Evolutionary conservation across 2,329 filamentous ascomycete species (phyloP), one percentile per base, ranked within the genome.

Genomic region (Exophiala mesophila): DNA sequence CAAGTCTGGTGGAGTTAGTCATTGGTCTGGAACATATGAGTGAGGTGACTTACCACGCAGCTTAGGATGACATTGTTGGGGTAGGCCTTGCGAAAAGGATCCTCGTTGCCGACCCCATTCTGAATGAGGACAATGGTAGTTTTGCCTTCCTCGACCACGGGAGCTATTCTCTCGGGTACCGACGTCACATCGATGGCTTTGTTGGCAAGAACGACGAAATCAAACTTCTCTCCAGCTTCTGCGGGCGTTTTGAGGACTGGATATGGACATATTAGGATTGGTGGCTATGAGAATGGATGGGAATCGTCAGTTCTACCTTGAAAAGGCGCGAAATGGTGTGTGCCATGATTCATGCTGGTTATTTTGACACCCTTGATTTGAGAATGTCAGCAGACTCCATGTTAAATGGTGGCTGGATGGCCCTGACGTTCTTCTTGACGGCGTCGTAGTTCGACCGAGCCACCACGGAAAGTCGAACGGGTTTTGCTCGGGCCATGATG

Each of bases 391-490:
- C 13, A 40, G 18, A 41, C n/a, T n/a, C n/a, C n/a, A n/a, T 12
- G 41, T 15, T 26, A 10, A 18, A 21, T 15, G 26, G n/a, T 16
- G 18, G 3, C 21, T 35, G 4, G 26, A n/a, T 31, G 17, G 3
- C 7, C 10, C n/a, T 12, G 47, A 68, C 67, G 48, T 68, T 59
- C 9, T 55, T 45, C 17, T 63, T 60, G 2, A 71, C 66, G 5
- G 62, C 65, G 4, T 68, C 61, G 34, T 69, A 69, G 38, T 71
- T 71, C 1, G 68, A 71, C 44, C 68, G 62, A 6, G 68, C 68
- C 9, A 68, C 63, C 0, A 70, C 68, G 0, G 65, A 67, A 12
- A 71, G 45, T 4, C 59, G 61, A 6, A 71, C 64, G 16, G 59
- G 60, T 2, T 64, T 49, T 21, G 58, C 61, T 2, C 70, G 66